Conservation (phyloP, 2,329 filamentous ascomycete species). For the Cladosporium sp. region DNA sequence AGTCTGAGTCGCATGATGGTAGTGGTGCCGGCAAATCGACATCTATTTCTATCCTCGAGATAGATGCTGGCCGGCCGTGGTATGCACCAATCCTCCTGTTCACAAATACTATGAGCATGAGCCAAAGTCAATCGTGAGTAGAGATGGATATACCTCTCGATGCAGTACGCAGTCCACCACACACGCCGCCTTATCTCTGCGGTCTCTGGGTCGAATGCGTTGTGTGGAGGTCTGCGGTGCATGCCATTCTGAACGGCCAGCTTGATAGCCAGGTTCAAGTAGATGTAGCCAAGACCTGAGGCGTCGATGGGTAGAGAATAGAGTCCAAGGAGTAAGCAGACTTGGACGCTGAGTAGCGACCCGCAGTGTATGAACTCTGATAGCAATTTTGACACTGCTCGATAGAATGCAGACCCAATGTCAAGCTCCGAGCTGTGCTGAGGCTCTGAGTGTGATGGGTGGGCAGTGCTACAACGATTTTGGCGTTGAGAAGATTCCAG, state of each 20-base stretch:
- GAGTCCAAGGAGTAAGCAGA: conserved; percentile 53
- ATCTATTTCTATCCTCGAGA: conserved; percentile 51
- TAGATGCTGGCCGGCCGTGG: conserved; percentile 53
- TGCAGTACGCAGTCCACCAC: conserved; percentile 25
- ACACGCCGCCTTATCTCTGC: conserved; percentile 25
- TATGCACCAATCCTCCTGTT: conserved; percentile 52
- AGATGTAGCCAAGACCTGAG: conserved; percentile 54
- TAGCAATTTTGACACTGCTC: not conserved
- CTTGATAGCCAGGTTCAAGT: conserved; percentile 53
- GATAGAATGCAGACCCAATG: conserved; percentile 3
- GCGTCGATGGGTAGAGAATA: conserved; percentile 55
- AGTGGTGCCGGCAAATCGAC: conserved; percentile 43
- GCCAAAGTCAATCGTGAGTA: not conserved
- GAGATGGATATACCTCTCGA: conserved; percentile 47
- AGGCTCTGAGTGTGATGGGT: not conserved
- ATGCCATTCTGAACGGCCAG: conserved; percentile 59
- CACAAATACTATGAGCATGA: conserved; percentile 13
- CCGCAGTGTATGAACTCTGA: not conserved
- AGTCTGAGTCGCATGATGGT: conserved; percentile 15
- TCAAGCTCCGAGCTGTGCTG: not conserved
- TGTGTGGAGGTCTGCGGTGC: conserved; percentile 41
- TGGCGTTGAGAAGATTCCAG: not conserved
- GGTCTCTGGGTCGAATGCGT: conserved; percentile 45
- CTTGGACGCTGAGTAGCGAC: conserved; percentile 53
- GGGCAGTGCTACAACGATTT: not conserved